phyloP scores from a whole-genome alignment of 306 rosid genomes.

The Dalbergia oliveri region DNA sequence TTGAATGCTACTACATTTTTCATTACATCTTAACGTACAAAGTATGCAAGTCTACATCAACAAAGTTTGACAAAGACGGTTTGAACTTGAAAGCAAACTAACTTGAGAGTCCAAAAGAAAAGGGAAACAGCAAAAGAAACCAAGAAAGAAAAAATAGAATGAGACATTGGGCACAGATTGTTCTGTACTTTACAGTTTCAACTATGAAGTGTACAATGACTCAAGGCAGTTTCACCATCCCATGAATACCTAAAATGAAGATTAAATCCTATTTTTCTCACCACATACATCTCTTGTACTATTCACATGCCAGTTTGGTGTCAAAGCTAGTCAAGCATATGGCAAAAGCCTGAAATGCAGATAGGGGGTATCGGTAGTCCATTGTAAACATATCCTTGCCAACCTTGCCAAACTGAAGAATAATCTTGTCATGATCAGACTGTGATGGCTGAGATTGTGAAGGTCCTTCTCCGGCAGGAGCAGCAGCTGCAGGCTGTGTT shows the following conservation, averaged over 20 bases:
- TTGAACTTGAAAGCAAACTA: conserved; percentile 47
- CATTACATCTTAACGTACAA: conserved; percentile 47
- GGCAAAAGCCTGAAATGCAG: conserved; percentile 99
- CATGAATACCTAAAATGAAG: conserved; percentile 53
- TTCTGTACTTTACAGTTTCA: conserved; percentile 48
- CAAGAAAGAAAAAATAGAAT: not conserved
- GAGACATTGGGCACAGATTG: conserved; percentile 31
- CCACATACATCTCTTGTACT: conserved; percentile 50
- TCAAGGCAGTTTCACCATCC: conserved; percentile 63
- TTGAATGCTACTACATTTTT: conserved; percentile 40
- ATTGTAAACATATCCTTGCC: conserved; percentile 98
- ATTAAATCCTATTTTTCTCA: conserved; percentile 47
- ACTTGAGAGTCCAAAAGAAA: conserved; percentile 32
- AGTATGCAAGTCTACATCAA: conserved; percentile 46
- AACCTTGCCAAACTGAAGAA: conserved; percentile 97
- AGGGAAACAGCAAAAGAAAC: not conserved
- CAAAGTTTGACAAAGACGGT: conserved; percentile 45
- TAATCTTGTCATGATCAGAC: conserved; percentile 93
- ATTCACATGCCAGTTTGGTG: conserved; percentile 99
- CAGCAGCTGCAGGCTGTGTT: conserved; percentile 60
- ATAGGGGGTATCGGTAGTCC: conserved; percentile 94
- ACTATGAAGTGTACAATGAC: conserved; percentile 52
- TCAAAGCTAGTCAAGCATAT: conserved; percentile 98
- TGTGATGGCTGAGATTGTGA: conserved; percentile 69
- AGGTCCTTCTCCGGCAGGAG: conserved; percentile 51